Percentiles rank a stretch among this genome's conserved stretches.
Conservation (phyloP, 345 rosid genomes). For the Balakata baccata region DNA sequence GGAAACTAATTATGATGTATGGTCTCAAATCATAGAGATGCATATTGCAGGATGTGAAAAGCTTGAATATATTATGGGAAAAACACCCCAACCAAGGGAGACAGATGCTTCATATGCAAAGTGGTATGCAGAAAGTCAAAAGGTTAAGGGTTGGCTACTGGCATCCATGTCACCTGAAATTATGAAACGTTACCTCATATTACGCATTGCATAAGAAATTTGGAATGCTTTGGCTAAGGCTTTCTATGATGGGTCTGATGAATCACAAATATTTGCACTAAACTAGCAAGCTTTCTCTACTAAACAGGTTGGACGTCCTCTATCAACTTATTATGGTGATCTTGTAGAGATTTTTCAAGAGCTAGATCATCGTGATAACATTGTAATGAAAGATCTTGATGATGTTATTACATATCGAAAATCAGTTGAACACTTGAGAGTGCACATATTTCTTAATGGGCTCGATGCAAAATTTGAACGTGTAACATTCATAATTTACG, state of each 20-base stretch:
- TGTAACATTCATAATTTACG: too few species aligned
- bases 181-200: background rate
- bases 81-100: background rate
- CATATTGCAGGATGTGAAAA: background rate
- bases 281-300: background rate
- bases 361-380: background rate
- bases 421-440: too few species aligned
- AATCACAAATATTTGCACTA: slow-evolving; percentile 4
- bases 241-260: too few species aligned
- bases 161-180: background rate
- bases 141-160: background rate
- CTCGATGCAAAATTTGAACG: slow-evolving; percentile 4
- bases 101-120: background rate
- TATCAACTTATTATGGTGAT: slow-evolving; percentile 15
- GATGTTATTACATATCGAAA: too few species aligned
- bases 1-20: slow-evolving; percentile 9
- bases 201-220: background rate
- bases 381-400: slow-evolving; percentile 11
- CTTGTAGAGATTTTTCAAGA: slow-evolving; percentile 21
- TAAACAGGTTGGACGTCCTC: background rate
- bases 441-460: background rate
- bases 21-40: too few species aligned
- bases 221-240: background rate
- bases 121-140: slow-evolving; percentile 10
- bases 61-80: background rate